Evolutionary conservation across 495 filamentous ascomycete species (phyloP).

Genomic region (Aspergillus haitiensis): DNA sequence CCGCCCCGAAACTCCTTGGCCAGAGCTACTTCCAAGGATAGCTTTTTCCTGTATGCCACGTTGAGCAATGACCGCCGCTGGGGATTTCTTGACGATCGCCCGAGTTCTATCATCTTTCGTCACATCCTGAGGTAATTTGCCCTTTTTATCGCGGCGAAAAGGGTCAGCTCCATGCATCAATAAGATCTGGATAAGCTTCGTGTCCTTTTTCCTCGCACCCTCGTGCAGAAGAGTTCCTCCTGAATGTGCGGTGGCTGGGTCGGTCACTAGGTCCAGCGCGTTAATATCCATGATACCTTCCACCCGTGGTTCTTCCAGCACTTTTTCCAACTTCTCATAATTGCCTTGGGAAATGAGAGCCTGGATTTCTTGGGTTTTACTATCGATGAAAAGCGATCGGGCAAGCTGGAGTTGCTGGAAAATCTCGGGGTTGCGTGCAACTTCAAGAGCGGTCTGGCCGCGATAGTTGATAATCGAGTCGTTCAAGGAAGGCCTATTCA

Average conservation of each 20-base stretch:
- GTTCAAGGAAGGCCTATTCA: constrained; percentile 79
- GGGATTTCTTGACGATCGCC: constrained; percentile 87
- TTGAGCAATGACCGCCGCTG: constrained; percentile 90
- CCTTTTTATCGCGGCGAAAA: constrained; percentile 90
- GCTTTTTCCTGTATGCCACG: constrained; percentile 95
- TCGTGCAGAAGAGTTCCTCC: constrained; percentile 93
- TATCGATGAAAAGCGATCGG: constrained; percentile 85
- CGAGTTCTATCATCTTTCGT: constrained; percentile 91
- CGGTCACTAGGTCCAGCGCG: constrained; percentile 80
- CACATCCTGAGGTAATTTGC: constrained; percentile 93
- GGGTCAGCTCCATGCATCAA: constrained; percentile 96
- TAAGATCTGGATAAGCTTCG: constrained; percentile 80
- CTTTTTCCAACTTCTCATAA: constrained; percentile 72
- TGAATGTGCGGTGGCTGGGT: constrained; percentile 67
- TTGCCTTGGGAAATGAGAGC: constrained; percentile 66
- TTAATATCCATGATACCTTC: constrained; percentile 88
- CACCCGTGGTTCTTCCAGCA: constrained; percentile 81
- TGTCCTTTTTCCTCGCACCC: constrained; percentile 83
- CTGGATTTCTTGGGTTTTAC: constrained; percentile 79
- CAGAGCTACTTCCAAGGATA: constrained; percentile 74
- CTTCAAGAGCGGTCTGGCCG: constrained; percentile 81
- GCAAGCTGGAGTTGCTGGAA: constrained; percentile 94
- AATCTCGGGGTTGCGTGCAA: constrained; percentile 87
- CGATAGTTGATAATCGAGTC: constrained; percentile 89
- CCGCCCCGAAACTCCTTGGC: constrained; percentile 56